Percentiles rank a stretch among this genome's conserved stretches.
Evolutionary conservation across 1,139 yeast genomes (phyloP).

Genomic region (Taphrina populina): DNA sequence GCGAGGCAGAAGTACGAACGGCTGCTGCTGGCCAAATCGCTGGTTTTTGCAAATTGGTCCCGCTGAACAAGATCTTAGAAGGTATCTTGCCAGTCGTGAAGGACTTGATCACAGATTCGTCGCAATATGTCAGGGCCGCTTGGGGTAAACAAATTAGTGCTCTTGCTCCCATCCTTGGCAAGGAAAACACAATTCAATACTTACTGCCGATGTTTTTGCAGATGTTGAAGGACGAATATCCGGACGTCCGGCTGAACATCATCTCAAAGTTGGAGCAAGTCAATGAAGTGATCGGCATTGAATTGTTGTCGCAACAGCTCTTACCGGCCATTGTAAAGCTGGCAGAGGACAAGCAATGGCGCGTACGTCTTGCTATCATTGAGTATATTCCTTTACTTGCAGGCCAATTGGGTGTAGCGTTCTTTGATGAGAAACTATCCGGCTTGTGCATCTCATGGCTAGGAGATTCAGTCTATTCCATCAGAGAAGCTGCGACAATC

Average conservation of each 20-base stretch:
- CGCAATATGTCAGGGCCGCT: constrained; percentile 90
- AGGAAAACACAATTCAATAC: constrained; percentile 74
- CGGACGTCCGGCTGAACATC: constrained; percentile 92
- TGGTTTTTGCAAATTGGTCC: constrained; percentile 50
- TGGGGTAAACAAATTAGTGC: constrained; percentile 85
- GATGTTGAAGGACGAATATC: constrained; percentile 95
- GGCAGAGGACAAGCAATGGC: constrained; percentile 96
- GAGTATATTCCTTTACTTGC: constrained; percentile 95
- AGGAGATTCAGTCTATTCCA: constrained; percentile 96
- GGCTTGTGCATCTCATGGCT: constrained; percentile 93
- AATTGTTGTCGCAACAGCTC: constrained; percentile 76
- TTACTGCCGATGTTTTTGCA: constrained; percentile 83
- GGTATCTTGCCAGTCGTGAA: constrained; percentile 82
- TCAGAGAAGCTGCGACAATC: constrained; percentile 91
- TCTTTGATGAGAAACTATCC: constrained; percentile 88
- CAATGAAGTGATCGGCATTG: constrained; percentile 91
- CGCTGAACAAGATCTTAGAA: constrained; percentile 55
- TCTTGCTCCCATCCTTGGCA: constrained; percentile 81
- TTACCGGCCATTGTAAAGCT: constrained; percentile 94
- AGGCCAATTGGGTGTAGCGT: constrained; percentile 89
- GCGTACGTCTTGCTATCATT: constrained; percentile 94
- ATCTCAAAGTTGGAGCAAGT: constrained; percentile 89
- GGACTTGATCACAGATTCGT: constrained; percentile 82
- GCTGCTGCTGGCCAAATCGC: constrained; percentile 92
- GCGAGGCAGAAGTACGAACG: constrained; percentile 94